These are phyloP conservation scores for Phellopilus nigrolimitatus DNA, from an alignment of 1,284 basidiomycete genomes.

Conservation along the genomic window DNA sequence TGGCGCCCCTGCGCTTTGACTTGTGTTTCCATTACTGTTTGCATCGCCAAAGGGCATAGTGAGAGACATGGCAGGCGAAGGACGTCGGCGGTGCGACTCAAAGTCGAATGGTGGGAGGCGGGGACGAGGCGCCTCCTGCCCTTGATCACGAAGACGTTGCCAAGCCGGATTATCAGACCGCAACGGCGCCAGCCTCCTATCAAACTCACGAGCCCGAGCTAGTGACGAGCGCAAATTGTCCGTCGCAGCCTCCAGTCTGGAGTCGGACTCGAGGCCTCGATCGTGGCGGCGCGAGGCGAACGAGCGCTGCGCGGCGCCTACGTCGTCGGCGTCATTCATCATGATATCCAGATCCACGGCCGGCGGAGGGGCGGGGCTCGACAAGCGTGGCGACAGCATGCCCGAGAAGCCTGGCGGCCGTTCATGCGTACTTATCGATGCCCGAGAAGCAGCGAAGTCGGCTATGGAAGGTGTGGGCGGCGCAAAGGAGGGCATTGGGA, in stretches of 20 bases:
- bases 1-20: neutral
- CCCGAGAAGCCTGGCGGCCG: constrained; percentile 12
- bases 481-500: neutral
- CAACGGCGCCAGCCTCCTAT: constrained; percentile 15
- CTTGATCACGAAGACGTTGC: neutral
- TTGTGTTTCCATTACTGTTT: neutral
- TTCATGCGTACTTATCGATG: neutral
- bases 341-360: neutral
- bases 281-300: neutral
- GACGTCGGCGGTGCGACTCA: neutral
- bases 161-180: constrained; percentile 7
- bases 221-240: constrained; percentile 5
- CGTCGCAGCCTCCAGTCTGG: constrained; percentile 5
- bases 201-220: constrained; percentile 16
- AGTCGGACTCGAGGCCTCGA: neutral
- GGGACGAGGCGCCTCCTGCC: neutral
- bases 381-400: constrained; percentile 15
- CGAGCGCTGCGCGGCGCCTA: neutral
- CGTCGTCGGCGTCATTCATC: neutral
- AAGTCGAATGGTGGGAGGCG: constrained; percentile 14
- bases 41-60: neutral
- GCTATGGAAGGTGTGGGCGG: constrained; percentile 12
- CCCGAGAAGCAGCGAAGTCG: constrained; percentile 11
- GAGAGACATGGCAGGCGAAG: neutral
- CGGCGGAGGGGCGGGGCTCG: constrained; percentile 15